phyloP scores from a whole-genome alignment of 352 stramenopile genomes.

The Detonula confervacea region DNA sequence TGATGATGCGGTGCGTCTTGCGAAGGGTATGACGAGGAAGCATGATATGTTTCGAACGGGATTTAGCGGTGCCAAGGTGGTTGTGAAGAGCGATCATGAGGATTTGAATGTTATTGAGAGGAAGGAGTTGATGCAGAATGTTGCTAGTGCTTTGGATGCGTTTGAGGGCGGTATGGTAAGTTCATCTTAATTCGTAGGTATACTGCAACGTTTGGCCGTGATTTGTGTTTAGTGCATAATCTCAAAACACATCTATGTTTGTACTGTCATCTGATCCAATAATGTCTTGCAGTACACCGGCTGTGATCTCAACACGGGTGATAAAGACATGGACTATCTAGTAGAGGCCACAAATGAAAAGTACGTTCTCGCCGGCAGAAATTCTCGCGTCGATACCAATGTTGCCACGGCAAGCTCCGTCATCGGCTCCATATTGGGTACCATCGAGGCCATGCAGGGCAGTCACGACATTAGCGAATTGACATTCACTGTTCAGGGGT shows the following conservation, averaged over 20 bases:
- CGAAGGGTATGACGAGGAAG: slow-evolving; percentile 60
- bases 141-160: slow-evolving; percentile 40
- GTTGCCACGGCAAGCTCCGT: slow-evolving; percentile 46
- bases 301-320: slow-evolving; percentile 34
- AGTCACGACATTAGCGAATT: slow-evolving; percentile 26
- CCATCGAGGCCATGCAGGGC: slow-evolving; percentile 42
- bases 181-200: no score
- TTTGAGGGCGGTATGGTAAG: slow-evolving; percentile 22
- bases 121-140: slow-evolving; percentile 54
- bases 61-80: slow-evolving; percentile 54
- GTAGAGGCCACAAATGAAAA: slow-evolving; percentile 41
- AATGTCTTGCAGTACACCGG: no score
- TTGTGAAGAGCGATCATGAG: slow-evolving; percentile 38
- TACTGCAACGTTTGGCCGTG: no score
- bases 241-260: no score
- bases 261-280: no score
- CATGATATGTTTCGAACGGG: slow-evolving; percentile 60
- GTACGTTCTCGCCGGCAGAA: slow-evolving; percentile 47
- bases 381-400: slow-evolving; percentile 53
- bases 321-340: slow-evolving; percentile 51
- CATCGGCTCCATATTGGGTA: slow-evolving; percentile 49
- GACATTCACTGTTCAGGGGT: slow-evolving; percentile 61
- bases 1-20: slow-evolving; percentile 52
- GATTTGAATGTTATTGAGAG: slow-evolving; percentile 39
- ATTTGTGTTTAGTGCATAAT: no score